These are phyloP conservation scores for Arachis hypogaea DNA, from an alignment of 306 rosid genomes.

Conservation along the genomic window DNA sequence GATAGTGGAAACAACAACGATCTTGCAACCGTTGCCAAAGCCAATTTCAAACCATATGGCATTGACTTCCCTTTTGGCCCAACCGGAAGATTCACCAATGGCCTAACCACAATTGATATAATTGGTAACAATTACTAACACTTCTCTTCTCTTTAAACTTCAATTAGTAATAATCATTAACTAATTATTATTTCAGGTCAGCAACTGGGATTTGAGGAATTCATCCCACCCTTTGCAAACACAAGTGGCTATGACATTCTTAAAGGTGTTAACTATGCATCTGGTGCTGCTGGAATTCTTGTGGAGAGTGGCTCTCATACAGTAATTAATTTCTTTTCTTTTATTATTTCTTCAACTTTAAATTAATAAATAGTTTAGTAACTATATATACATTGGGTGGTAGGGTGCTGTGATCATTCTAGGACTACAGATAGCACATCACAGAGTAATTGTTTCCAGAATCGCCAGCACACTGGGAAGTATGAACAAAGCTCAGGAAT, in stretches of 20 bases:
- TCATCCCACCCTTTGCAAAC: conserved; percentile 48
- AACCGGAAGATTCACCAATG: conserved; percentile 75
- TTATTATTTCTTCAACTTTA: not conserved
- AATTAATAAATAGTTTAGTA: too few relatives aligned
- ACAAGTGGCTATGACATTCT: conserved; percentile 42
- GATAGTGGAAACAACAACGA: conserved; percentile 71
- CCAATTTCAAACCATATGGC: conserved; percentile 63
- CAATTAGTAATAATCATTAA: not conserved
- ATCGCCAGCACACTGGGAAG: conserved; percentile 33
- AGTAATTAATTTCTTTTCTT: conserved; percentile 17
- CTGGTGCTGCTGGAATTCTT: conserved; percentile 47
- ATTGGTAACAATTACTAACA: conserved; percentile 27
- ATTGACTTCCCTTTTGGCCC: conserved; percentile 54
- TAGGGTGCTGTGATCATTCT: conserved; percentile 53
- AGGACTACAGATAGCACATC: conserved; percentile 46
- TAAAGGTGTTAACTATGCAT: conserved; percentile 53
- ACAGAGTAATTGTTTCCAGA: conserved; percentile 34
- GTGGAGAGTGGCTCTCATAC: not conserved
- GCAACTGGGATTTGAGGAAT: conserved; percentile 40
- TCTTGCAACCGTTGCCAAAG: conserved; percentile 39
- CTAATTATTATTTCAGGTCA: conserved; percentile 27
- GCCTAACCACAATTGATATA: conserved; percentile 45
- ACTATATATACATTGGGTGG: not conserved
- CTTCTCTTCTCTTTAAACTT: not conserved
- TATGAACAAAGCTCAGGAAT: conserved; percentile 5